A percentile compares a stretch with the other conserved stretches of the same genome.
These are phyloP conservation scores for Tricladium varicosporioides DNA, from an alignment of 2,329 filamentous ascomycete species.

Conservation along the genomic window DNA sequence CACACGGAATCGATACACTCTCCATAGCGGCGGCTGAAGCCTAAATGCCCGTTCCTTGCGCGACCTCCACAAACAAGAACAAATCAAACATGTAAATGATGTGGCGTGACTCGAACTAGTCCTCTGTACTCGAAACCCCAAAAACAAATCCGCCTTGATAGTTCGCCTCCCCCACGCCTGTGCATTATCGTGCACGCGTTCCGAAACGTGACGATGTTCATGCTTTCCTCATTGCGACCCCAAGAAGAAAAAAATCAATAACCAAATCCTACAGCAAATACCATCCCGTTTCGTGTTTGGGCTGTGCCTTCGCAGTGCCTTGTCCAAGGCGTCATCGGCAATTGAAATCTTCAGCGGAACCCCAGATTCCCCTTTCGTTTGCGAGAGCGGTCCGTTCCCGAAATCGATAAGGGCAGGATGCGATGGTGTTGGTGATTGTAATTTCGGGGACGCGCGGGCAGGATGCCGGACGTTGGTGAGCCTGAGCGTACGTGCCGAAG, in stretches of 20 bases:
- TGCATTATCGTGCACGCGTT: slow-evolving; percentile 8
- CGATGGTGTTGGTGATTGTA: neutral
- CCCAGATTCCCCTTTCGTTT: slow-evolving; percentile 8
- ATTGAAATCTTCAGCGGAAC: slow-evolving; percentile 2
- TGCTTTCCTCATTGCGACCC: slow-evolving; percentile 11
- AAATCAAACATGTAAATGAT: neutral
- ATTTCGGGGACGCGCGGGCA: slow-evolving; percentile 3
- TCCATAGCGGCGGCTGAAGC: slow-evolving; percentile 5
- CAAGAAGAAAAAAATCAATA: neutral
- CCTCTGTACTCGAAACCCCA: neutral
- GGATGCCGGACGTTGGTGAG: neutral
- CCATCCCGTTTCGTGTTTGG: slow-evolving; percentile 2
- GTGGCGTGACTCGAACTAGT: neutral
- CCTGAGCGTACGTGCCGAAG: neutral
- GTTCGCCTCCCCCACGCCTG: slow-evolving; percentile 9
- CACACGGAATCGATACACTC: neutral
- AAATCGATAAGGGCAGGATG: slow-evolving; percentile 11
- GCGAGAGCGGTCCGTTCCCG: slow-evolving; percentile 5
- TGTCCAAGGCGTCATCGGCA: neutral
- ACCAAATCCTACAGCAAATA: too few species aligned
- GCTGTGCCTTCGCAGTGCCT: slow-evolving; percentile 5
- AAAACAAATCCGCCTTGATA: neutral
- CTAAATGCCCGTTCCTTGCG: slow-evolving; percentile 11
- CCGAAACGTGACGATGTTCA: slow-evolving; percentile 13
- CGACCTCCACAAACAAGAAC: too few species aligned